Evolutionary conservation across 768 basidiomycete species (phyloP), one percentile per base, ranked within the genome.

Genomic region (Mycena rebaudengoi): DNA sequence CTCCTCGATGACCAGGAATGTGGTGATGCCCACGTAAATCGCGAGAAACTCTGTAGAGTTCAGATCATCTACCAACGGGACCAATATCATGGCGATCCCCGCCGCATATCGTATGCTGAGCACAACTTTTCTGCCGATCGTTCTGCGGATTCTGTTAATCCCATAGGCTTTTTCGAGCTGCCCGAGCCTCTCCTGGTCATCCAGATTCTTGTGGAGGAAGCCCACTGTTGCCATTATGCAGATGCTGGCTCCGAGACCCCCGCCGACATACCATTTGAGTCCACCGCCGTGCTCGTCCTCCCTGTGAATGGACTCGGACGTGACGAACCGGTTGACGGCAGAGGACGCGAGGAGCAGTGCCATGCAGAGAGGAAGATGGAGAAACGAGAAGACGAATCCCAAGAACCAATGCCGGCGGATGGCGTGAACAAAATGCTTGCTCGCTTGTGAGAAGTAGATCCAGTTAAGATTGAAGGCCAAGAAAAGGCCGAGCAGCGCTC

Each of bases 401-500:
- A 61, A 5, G 26, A 67, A n/a, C 68, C 68, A 69, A 35, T 69
- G 68, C 4, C 68, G 64, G 30, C 68, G 68, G 41, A 69, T 65
- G 44, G 68, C 68, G 28, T 69, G 68, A 23, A 60, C 30, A 23
- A 69, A 69, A 57, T 67, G 65, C 26, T 56, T 50, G 51, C 66
- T 60, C 1, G 65, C 58, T 21, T 52, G 61, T 12, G 65, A 63
- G 33, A 69, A 69, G 49, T 69, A 69, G 29, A 69, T 53, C 68
- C 68, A 69, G 60, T 69, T 69, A 3, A 67, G 39, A 39, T 69
- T 69, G 58, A 69, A 69, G 6, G 68, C 68, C 6, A 69, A 55
- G 62, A 69, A 67, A 7, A 69, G 65, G 20, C 68, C 28, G 3
- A 69, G 41, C 6, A 69, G 28, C 4, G 68, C 49, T 18, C 68